Conservation (phyloP, 306 rosid genomes). For the Quercus cerris region DNA sequence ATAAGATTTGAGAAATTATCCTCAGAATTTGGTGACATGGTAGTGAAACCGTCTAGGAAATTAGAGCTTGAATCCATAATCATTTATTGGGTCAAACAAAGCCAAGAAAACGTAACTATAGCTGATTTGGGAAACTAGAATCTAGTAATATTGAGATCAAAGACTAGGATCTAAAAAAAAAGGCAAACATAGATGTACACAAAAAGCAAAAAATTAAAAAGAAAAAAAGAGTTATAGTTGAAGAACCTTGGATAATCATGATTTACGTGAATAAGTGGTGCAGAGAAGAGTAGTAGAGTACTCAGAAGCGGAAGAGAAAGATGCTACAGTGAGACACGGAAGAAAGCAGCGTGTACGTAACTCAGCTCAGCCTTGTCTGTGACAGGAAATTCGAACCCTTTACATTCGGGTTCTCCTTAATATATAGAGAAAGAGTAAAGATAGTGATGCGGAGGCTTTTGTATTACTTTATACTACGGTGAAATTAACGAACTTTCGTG, state of each 20-base stretch:
- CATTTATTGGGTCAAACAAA: neutral
- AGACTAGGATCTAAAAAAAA: neutral
- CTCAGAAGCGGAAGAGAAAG: neutral
- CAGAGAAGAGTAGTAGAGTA: neutral
- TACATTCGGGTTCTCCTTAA: too few species aligned
- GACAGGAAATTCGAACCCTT: too few species aligned
- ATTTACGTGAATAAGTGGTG: neutral
- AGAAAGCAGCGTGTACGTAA: too few species aligned
- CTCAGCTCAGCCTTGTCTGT: too few species aligned
- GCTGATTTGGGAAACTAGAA: neutral
- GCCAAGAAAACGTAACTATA: too few species aligned
- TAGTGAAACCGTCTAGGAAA: constrained; percentile 7
- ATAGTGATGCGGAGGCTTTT: too few species aligned
- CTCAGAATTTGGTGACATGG: constrained; percentile 12
- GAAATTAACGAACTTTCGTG: too few species aligned
- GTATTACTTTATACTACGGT: too few species aligned
- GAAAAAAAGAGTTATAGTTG: neutral
- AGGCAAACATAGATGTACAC: too few species aligned
- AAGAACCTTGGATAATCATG: constrained; percentile 15
- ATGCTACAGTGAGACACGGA: neutral
- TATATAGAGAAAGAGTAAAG: too few species aligned
- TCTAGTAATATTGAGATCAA: neutral
- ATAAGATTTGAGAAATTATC: constrained; percentile 9
- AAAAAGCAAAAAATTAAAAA: neutral
- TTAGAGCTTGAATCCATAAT: constrained; percentile 28